A percentile compares a stretch with the other conserved stretches of the same genome.
These are phyloP conservation scores for Ceratorhiza oryzae-sativae DNA, from an alignment of 1,284 basidiomycete species.

Conservation along the genomic window DNA sequence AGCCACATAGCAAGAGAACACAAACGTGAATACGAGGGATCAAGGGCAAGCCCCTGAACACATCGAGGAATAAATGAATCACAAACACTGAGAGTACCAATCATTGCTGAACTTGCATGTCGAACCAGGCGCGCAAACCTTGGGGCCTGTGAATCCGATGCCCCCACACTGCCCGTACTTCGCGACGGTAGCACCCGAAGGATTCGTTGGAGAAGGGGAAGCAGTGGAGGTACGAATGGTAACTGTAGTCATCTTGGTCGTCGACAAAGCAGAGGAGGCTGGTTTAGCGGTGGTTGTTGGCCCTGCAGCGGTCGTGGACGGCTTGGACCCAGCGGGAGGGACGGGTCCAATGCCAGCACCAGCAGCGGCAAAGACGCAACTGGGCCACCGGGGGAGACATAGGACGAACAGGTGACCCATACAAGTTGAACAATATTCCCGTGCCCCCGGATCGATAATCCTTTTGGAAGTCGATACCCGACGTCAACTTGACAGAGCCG, in stretches of 20 bases:
- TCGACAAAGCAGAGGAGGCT: not conserved
- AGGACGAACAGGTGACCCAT: slow-evolving; percentile 6
- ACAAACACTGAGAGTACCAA: slow-evolving; percentile 42
- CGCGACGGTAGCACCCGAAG: slow-evolving; percentile 18
- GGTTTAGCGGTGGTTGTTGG: not conserved
- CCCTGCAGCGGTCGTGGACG: slow-evolving; percentile 6
- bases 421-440: slow-evolving; percentile 33
- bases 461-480: slow-evolving; percentile 26
- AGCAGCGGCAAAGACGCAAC: slow-evolving; percentile 18
- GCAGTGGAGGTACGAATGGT: slow-evolving; percentile 20
- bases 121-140: slow-evolving; percentile 33
- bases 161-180: slow-evolving; percentile 42
- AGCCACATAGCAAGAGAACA: no score
- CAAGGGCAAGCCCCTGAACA: no score
- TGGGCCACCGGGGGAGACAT: slow-evolving; percentile 30
- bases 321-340: slow-evolving; percentile 30
- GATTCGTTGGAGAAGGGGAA: not conserved
- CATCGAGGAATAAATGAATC: no score
- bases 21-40: not conserved
- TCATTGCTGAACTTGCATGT: slow-evolving; percentile 39
- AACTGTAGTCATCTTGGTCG: slow-evolving; percentile 27
- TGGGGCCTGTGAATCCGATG: slow-evolving; percentile 32
- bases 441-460: slow-evolving; percentile 13
- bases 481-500: slow-evolving; percentile 4
- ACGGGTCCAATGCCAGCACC: slow-evolving; percentile 27